Evolutionary conservation across 768 basidiomycete genomes (phyloP).

Genomic region (Termitomyces sp.): DNA sequence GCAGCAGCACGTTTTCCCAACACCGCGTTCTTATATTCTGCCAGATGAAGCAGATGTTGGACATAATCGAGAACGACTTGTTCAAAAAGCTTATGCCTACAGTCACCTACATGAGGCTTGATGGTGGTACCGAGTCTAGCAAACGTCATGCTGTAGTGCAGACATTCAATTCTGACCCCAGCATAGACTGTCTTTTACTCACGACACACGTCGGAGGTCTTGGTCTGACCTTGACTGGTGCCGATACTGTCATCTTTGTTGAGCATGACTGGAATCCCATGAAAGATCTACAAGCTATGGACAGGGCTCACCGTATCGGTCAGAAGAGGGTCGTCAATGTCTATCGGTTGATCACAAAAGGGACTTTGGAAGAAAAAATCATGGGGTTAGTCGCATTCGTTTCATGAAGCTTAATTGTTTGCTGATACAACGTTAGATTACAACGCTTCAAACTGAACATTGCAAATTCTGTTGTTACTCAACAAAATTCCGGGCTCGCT

Average conservation of each 20-base stretch:
- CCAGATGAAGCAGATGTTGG: conserved; percentile 98
- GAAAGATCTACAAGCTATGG: conserved; percentile 99
- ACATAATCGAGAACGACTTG: conserved; percentile 91
- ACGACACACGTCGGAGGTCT: conserved; percentile 97
- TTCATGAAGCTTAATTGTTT: neutral
- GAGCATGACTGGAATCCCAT: conserved; percentile 99
- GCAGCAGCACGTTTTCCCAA: conserved; percentile 68
- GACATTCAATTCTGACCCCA: conserved; percentile 96
- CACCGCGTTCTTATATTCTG: conserved; percentile 99
- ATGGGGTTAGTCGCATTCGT: conserved; percentile 76
- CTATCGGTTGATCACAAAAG: conserved; percentile 94
- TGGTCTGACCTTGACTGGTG: conserved; percentile 93
- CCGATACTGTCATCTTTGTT: conserved; percentile 98
- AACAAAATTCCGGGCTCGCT: conserved; percentile 89
- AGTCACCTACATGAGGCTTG: conserved; percentile 97
- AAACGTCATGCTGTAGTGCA: conserved; percentile 97
- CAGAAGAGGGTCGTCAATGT: conserved; percentile 99
- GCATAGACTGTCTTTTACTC: conserved; percentile 91
- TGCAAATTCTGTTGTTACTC: conserved; percentile 92
- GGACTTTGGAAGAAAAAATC: conserved; percentile 97
- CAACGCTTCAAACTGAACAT: conserved; percentile 99
- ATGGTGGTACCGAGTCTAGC: conserved; percentile 85
- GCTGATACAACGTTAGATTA: conserved; percentile 44
- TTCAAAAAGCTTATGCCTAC: conserved; percentile 92
- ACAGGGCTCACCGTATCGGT: conserved; percentile 94